These are phyloP conservation scores for Colletotrichum viniferum DNA, from an alignment of 2,329 filamentous ascomycete genomes.

Conservation along the genomic window DNA sequence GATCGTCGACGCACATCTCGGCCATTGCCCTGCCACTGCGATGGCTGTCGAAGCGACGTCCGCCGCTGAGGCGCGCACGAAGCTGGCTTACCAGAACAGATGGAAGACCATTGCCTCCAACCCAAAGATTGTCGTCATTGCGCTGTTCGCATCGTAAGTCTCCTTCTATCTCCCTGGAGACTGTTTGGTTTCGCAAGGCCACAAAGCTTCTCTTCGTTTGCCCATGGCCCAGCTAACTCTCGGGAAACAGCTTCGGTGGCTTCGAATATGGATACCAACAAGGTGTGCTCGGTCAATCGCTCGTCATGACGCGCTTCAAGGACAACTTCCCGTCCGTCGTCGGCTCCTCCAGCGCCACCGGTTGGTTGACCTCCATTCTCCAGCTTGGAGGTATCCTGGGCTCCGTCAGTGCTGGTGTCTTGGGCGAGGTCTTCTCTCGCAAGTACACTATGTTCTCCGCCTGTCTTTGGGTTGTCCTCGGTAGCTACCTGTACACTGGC, in stretches of 20 bases:
- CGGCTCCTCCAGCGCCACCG: constrained; percentile 48
- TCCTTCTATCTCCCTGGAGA: neutral
- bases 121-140: constrained; percentile 42
- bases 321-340: constrained; percentile 53
- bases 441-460: constrained; percentile 58
- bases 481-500: constrained; percentile 49
- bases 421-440: constrained; percentile 52
- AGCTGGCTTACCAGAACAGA: constrained; percentile 14
- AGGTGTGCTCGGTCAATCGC: constrained; percentile 55
- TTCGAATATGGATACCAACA: constrained; percentile 60
- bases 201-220: accelerated
- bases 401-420: constrained; percentile 49
- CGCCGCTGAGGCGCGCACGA: constrained; percentile 15
- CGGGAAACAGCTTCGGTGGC: constrained; percentile 45
- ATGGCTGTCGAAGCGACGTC: constrained; percentile 8
- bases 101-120: constrained; percentile 37
- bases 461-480: constrained; percentile 49
- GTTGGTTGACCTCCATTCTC: constrained; percentile 56
- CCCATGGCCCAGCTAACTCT: neutral
- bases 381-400: constrained; percentile 55
- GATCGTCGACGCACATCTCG: neutral
- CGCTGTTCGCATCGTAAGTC: constrained; percentile 43
- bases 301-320: constrained; percentile 57
- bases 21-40: neutral
- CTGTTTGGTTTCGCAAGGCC: constrained; percentile 32